These are phyloP conservation scores for Cicer bijugum DNA, from an alignment of 306 rosid species.

Conservation along the genomic window DNA sequence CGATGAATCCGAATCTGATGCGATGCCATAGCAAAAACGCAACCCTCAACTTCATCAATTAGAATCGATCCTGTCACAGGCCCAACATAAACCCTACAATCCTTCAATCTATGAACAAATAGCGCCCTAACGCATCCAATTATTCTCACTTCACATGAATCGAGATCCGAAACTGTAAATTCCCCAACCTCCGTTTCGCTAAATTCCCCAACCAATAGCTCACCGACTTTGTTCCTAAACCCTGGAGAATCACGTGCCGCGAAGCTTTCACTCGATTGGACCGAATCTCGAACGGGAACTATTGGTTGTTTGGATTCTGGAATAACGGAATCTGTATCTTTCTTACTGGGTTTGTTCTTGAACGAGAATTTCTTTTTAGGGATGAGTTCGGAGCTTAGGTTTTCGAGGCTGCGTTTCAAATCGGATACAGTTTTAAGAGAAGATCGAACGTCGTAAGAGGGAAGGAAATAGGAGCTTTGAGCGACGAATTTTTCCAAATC, in stretches of 20 bases:
- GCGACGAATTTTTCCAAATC: constrained; percentile 82
- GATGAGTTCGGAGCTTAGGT: constrained; percentile 52
- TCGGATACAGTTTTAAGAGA: constrained; percentile 73
- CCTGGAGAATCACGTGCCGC: constrained; percentile 64
- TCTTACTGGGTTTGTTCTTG: constrained; percentile 62
- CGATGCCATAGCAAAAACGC: constrained; percentile 69
- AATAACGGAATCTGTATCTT: constrained; percentile 38
- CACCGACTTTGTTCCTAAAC: constrained; percentile 55
- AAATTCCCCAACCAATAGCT: constrained; percentile 56
- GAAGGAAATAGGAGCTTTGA: constrained; percentile 72
- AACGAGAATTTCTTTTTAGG: constrained; percentile 83
- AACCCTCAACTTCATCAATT: constrained; percentile 73
- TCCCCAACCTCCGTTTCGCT: constrained; percentile 71
- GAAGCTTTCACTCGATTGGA: constrained; percentile 36
- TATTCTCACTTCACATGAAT: constrained; percentile 82
- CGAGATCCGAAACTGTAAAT: constrained; percentile 73
- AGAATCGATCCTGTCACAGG: constrained; percentile 70
- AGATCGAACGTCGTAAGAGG: constrained; percentile 78
- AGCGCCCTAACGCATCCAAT: constrained; percentile 70
- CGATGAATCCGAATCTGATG: constrained; percentile 90
- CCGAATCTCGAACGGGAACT: not conserved
- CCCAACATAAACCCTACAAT: constrained; percentile 68
- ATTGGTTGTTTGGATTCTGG: constrained; percentile 43
- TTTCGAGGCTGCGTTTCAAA: constrained; percentile 44
- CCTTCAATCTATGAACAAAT: constrained; percentile 69